Base-by-base conservation (phyloP, 768 basidiomycete genomes). In the Tricholoma hemisulphureum region DNA sequence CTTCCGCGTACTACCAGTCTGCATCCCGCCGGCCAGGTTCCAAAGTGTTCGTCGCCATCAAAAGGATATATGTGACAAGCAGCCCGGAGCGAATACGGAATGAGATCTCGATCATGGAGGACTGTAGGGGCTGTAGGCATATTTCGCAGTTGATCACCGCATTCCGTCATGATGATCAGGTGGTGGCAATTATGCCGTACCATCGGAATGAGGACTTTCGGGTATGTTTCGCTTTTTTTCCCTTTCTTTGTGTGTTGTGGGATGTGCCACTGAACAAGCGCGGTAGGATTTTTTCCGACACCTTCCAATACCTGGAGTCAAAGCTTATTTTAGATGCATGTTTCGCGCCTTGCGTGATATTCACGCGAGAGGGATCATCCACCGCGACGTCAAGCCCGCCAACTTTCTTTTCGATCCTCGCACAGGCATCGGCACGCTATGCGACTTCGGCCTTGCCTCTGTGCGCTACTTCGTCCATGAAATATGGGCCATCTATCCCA, bases 351-450 rank as follows among this genome's bases (percentile, higher is more conserved):
- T 98, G 54, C 85, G 89, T 49, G 94, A 96, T 66, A 88, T 94
- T 23, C 95, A 98, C 69, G 76, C 84, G 10, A 80, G 94, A 53
- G 84, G 83, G 5, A 88, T 98, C 65, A 91, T 98, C 52, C 96
- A 98, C 71, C 91, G 96, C 45, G 96, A 98, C 72, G 92, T 98
- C 65, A 98, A 98, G 69, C 95, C 96, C 20, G 96, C 95, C 58
- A 98, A 98, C 71, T 98, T 98, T 70, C 80, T 98, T 32, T 98
- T 89, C 70, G 93, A 98, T 70, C 88, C 92, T 34, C 83, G 80
- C 34, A 89, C 87, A 6, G 89, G 89, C 9, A 77, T 86, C 11
- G 97, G 97, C 21, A 90, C 89, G 0, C 75, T 99, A 7, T 93
- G 93, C 63, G 97, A 98, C 72, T 97, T 98, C 68, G 97, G 97